Base-by-base conservation (phyloP, 176 grass and related monocot genomes). In the Oryza brachyantha region DNA sequence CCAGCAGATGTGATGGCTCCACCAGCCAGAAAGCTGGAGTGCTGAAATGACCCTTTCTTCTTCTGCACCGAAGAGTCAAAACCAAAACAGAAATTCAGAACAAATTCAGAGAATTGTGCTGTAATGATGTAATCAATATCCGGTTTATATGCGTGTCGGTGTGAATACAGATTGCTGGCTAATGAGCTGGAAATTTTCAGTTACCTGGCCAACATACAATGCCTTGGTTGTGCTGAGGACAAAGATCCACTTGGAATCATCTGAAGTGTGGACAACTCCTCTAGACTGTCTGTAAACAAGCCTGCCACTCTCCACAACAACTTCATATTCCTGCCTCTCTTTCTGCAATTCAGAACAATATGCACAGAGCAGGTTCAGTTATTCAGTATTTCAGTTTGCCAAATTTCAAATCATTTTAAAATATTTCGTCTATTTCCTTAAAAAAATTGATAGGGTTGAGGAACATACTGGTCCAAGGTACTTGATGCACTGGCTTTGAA, bases 1-100 rank as follows among this genome's bases (percentile, higher is more conserved):
- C 96, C 96, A 14, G 96, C 92, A 21, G 92, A 79, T 68, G 74
- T 93, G 81, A 94, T 96, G 7, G 96, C 92, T 64, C 88, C 96
- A 39, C 93, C 93, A 28, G 93, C 52, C 16, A 97, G 88, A 80
- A 97, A 97, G 36, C 93, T 97, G 0, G 93, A 97, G 79, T 97
- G 93, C 27, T 97, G 93, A 89, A 99, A 99, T 2, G 84, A 89
- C 0, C 96, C 96, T 87, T 96, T 99, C 90, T 89, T 93, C 78
- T 99, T 99, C 96, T 99, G 96, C 61, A 42, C 70, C 70, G 4
- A 76, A 12, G 6, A 55, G 73, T 9, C 61, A 72, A 34, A 41
- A 21, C 0, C 13, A 27, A 54, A 41, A 75, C 69, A 34, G 13
- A 63, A 69, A 31, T 1, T n/a, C n/a, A n/a, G n/a, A n/a, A n/a